A percentile compares a stretch with the other conserved stretches of the same genome.
Evolutionary conservation across 176 grass and related monocot species (phyloP).

Genomic region (Areca catechu): DNA sequence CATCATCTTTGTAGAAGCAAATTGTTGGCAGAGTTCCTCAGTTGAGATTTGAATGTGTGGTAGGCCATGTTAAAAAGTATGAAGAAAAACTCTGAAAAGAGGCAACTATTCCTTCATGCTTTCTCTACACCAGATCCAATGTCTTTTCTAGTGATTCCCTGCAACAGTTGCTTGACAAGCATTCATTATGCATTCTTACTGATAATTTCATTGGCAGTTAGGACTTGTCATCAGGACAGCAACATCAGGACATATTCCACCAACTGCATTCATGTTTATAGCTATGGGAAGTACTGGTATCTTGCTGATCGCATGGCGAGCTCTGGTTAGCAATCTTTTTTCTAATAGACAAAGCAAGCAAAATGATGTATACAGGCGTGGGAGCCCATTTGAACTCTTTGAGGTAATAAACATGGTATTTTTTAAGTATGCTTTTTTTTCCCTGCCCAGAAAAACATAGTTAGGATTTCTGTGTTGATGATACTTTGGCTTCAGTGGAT

Average conservation of each 20-base stretch:
- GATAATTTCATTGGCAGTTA: conserved; percentile 28
- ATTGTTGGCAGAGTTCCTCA: conserved; percentile 57
- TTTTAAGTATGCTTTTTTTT: too few species aligned
- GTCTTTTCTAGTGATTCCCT: not conserved
- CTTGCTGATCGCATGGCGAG: conserved; percentile 80
- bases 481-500: too few species aligned
- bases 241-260: conserved; percentile 77
- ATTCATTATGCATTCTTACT: not conserved
- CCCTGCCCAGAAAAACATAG: too few species aligned
- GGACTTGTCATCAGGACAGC: conserved; percentile 74
- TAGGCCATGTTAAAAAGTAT: conserved; percentile 48
- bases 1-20: conserved; percentile 13
- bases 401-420: conserved; percentile 3
- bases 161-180: not conserved
- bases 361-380: conserved; percentile 64
- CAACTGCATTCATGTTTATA: conserved; percentile 64
- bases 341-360: conserved; percentile 35
- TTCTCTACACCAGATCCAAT: conserved; percentile 1
- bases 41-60: conserved; percentile 10
- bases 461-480: too few species aligned
- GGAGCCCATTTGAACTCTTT: conserved; percentile 59
- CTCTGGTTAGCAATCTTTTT: conserved; percentile 58
- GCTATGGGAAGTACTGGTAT: conserved; percentile 76
- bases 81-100: conserved; percentile 35
- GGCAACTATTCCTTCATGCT: too few species aligned